phyloP scores from a whole-genome alignment of 2,329 filamentous ascomycete genomes.

The Penicillium digitatum region DNA sequence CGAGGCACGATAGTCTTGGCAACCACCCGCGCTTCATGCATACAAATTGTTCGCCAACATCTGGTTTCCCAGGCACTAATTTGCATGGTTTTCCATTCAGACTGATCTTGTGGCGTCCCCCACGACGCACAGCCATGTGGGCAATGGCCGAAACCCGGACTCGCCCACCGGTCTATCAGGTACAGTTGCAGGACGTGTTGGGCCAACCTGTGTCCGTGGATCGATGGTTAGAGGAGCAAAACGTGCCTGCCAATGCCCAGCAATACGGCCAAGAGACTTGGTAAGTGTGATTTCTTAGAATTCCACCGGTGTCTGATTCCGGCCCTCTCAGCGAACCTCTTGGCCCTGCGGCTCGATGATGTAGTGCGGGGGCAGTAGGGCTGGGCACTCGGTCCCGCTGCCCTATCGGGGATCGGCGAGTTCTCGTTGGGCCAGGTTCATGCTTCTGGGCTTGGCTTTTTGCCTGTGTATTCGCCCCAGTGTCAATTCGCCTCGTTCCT shows the following conservation, averaged over 20 bases:
- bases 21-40: slow-evolving; percentile 11
- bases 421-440: not conserved
- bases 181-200: slow-evolving; percentile 12
- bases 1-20: slow-evolving; percentile 12
- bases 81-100: slow-evolving; percentile 9
- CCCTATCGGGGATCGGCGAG: slow-evolving; percentile 3
- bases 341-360: slow-evolving; percentile 15
- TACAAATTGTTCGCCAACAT: slow-evolving; percentile 14
- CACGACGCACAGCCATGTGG: slow-evolving; percentile 15
- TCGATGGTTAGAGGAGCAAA: slow-evolving; percentile 29
- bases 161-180: slow-evolving; percentile 11
- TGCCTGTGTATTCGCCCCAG: not conserved
- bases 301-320: not conserved
- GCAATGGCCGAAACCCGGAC: slow-evolving; percentile 1
- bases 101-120: slow-evolving; percentile 24
- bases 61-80: slow-evolving; percentile 3
- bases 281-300: slow-evolving; percentile 18
- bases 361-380: slow-evolving; percentile 7
- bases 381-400: slow-evolving; percentile 2
- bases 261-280: slow-evolving; percentile 28
- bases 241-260: slow-evolving; percentile 13
- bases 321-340: slow-evolving; percentile 2
- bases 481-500: not conserved
- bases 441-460: slow-evolving; percentile 4
- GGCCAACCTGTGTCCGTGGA: slow-evolving; percentile 20